Evolutionary conservation across 2,329 filamentous ascomycete genomes (phyloP), one percentile per base, ranked within the genome.

Genomic region (Microascus cirrosus): DNA sequence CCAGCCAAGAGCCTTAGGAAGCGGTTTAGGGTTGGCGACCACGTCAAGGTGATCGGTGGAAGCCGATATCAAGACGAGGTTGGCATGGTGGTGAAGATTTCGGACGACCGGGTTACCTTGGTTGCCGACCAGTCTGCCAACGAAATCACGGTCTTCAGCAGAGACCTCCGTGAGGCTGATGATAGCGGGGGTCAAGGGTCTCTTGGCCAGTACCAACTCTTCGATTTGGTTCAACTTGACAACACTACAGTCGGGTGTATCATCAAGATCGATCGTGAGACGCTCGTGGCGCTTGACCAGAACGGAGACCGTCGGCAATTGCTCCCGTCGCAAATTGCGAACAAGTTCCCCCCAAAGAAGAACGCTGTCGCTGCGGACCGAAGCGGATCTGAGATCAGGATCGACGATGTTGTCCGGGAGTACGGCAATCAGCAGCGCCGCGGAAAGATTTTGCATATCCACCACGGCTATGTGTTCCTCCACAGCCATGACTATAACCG

Each of bases 111-210:
- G 45, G 91, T 99, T 59, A 97, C 94, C 1, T 77, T 99, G 62
- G 77, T 99, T 63, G 96, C 90, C 54, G 94, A 99, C 73, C 90
- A 94, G 69, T 94, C 84, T 60, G 93, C 94, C 71, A 85, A 86
- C 56, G 94, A 99, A 69, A 91, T 99, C 64, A 96, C 92, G 0
- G 94, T 99, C 36, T 99, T 99, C 69, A 96, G 93, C 76, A 96
- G 95, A 70, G 94, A 99, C 74, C 75, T 99, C 60, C 84, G 95
- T 63, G 90, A 96, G 71, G 94, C 94, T 32, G 90, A 90, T 58
- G 94, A 97, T 68, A 90, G 91, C 64, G 92, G 91, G 61, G 91
- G 90, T 18, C 86, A 92, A 66, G 88, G 90, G 32, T 84, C 85
- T 35, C 75, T 93, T n/a, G 90, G 90, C 12, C 89, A 95, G 71